A percentile compares a stretch with the other conserved stretches of the same genome.
phyloP scores from a whole-genome alignment of 2,329 filamentous ascomycete species.

The Metarhizium robertsii region DNA sequence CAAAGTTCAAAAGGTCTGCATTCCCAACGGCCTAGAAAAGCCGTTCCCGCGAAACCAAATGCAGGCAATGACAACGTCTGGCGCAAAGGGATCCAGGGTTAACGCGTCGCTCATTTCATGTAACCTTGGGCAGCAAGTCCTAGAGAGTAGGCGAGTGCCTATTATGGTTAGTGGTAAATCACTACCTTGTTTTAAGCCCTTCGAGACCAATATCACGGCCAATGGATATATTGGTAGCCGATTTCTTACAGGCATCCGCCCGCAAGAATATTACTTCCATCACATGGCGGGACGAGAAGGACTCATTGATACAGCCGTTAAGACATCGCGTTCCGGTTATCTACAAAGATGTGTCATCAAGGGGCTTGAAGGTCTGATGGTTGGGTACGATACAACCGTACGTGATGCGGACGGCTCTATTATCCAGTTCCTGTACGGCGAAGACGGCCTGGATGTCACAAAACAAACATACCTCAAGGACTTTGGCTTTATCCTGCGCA shows the following conservation, averaged over 20 bases:
- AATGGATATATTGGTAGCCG: conserved; percentile 91
- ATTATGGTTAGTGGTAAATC: conserved; percentile 98
- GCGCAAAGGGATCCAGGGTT: conserved; percentile 85
- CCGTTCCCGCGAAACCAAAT: conserved; percentile 96
- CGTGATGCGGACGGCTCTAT: conserved; percentile 88
- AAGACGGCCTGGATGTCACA: conserved; percentile 88
- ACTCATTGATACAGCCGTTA: conserved; percentile 96
- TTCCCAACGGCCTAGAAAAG: conserved; percentile 78
- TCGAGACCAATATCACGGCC: conserved; percentile 79
- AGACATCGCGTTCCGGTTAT: conserved; percentile 94
- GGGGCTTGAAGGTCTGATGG: conserved; percentile 90
- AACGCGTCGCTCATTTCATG: conserved; percentile 98
- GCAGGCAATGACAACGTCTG: conserved; percentile 96
- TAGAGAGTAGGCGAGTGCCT: conserved; percentile 90
- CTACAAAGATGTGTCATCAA: conserved; percentile 96
- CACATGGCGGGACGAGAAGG: conserved; percentile 98
- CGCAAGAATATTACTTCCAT: conserved; percentile 98
- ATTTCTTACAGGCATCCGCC: conserved; percentile 94
- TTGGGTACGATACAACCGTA: conserved; percentile 89
- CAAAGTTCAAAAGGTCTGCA: conserved; percentile 65
- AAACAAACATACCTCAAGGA: conserved; percentile 88
- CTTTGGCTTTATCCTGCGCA: conserved; percentile 83
- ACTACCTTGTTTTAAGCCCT: conserved; percentile 85
- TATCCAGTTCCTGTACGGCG: conserved; percentile 92
- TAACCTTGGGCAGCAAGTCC: conserved; percentile 90